These are phyloP conservation scores for Aspergillus sp. DNA, from an alignment of 2,329 filamentous ascomycete species.

Conservation along the genomic window DNA sequence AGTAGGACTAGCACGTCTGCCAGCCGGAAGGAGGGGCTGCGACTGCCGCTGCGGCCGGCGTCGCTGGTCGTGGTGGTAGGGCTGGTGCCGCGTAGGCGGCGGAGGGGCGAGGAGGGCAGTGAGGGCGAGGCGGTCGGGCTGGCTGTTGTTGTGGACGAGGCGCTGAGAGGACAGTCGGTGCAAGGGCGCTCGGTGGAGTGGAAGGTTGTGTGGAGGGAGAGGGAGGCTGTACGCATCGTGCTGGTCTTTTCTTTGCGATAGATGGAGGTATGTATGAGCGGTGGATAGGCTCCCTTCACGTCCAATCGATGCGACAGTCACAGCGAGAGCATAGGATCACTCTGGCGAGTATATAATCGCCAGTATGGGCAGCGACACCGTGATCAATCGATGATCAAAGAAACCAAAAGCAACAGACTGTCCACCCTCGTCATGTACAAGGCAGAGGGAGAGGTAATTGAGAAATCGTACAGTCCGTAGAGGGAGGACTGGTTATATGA, in stretches of 20 bases:
- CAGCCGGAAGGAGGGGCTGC: constrained; percentile 29
- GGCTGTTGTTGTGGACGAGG: constrained; percentile 27
- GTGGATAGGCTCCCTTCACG: too few species aligned
- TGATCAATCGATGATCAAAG: background rate
- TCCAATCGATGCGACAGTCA: too few species aligned
- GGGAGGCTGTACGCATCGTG: constrained; percentile 23
- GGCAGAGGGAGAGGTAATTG: too few species aligned
- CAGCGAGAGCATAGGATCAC: too few species aligned
- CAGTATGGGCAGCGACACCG: background rate
- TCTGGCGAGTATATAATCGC: too few species aligned
- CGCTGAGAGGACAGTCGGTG: constrained; percentile 24
- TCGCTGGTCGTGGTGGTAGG: constrained; percentile 10
- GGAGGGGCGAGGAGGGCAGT: constrained; percentile 23
- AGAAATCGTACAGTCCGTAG: too few species aligned
- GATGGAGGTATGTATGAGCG: background rate
- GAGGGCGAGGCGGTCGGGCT: constrained; percentile 31
- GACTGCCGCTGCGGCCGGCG: constrained; percentile 25
- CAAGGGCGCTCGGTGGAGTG: constrained; percentile 18
- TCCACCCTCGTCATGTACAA: too few species aligned
- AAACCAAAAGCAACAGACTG: too few species aligned
- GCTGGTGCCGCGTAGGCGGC: constrained; percentile 12
- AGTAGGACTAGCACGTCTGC: constrained; percentile 32
- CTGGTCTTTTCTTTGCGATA: constrained; percentile 1
- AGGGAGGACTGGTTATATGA: too few species aligned
- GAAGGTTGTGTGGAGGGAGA: constrained; percentile 33